Evolutionary conservation across 495 filamentous ascomycete species (phyloP).

Genomic region (Bathelium albidoporum): DNA sequence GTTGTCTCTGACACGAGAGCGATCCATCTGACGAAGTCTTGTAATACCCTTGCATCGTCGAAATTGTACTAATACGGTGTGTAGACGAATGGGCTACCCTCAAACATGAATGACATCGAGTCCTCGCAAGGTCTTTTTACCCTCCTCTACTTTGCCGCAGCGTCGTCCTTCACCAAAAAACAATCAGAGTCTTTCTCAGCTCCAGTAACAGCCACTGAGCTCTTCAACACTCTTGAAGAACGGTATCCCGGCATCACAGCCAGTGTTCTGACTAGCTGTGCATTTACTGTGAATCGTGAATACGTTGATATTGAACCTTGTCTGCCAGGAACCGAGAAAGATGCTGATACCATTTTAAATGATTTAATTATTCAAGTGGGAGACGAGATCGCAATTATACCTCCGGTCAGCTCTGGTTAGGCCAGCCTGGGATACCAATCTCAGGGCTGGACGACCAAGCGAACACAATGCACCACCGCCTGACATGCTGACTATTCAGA

Average conservation of each 20-base stretch:
- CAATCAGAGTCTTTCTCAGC: conserved; percentile 61
- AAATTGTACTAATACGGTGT: not conserved
- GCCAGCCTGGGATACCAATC: not conserved
- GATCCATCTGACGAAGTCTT: too few relatives aligned
- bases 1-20: not conserved
- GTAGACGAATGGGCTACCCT: not conserved
- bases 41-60: not conserved
- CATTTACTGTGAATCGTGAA: conserved; percentile 76
- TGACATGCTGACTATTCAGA: too few relatives aligned
- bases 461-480: too few relatives aligned
- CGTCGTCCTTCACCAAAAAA: conserved; percentile 61
- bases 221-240: conserved; percentile 66
- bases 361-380: conserved; percentile 50
- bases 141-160: conserved; percentile 79
- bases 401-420: conserved; percentile 83
- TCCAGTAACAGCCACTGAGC: conserved; percentile 52
- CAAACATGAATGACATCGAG: conserved; percentile 26
- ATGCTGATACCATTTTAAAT: conserved; percentile 25
- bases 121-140: conserved; percentile 54
- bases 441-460: not conserved
- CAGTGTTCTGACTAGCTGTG: conserved; percentile 62
- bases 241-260: conserved; percentile 68
- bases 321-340: conserved; percentile 21
- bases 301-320: conserved; percentile 61
- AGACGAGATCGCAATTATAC: conserved; percentile 90